Percentiles rank a stretch among this genome's conserved stretches.
Conservation (phyloP, 108 stramenopile species). For the Nitzschia sp. region DNA sequence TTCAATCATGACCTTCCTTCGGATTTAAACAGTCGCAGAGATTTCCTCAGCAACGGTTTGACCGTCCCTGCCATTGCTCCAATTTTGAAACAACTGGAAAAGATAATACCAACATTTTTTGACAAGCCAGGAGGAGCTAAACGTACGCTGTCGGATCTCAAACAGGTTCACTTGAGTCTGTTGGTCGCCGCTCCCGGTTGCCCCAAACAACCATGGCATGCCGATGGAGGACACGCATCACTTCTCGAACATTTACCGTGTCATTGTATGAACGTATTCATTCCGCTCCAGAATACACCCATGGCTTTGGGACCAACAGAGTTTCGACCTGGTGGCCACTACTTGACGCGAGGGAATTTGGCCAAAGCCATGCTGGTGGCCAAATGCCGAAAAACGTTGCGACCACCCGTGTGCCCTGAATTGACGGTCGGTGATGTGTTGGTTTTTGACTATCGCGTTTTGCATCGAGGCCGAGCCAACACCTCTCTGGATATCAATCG, state of each 20-base stretch:
- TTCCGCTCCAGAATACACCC: constrained; percentile 59
- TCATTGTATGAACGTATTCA: constrained; percentile 69
- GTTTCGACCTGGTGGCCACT: constrained; percentile 69
- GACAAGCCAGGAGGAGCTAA: no score
- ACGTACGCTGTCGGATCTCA: background rate
- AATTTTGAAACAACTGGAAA: constrained; percentile 10
- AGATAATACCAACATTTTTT: constrained; percentile 11
- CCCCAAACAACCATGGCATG: constrained; percentile 67
- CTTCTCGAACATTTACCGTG: constrained; percentile 45
- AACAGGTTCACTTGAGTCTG: constrained; percentile 43
- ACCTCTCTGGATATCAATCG: constrained; percentile 33
- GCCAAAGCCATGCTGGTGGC: constrained; percentile 64
- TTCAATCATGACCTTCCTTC: constrained; percentile 24
- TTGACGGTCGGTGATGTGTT: constrained; percentile 55
- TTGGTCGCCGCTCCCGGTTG: constrained; percentile 65
- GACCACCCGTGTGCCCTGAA: constrained; percentile 42
- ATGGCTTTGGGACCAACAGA: constrained; percentile 63
- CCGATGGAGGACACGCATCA: constrained; percentile 68
- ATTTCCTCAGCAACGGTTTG: background rate
- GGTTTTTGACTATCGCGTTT: constrained; percentile 73
- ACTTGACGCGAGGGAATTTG: constrained; percentile 53
- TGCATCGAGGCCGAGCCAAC: constrained; percentile 75
- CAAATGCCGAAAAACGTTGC: constrained; percentile 48
- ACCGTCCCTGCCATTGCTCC: background rate
- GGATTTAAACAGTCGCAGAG: background rate